Base-by-base conservation (phyloP, 805 yeast species). In the Cephaloascus fragrans region DNA sequence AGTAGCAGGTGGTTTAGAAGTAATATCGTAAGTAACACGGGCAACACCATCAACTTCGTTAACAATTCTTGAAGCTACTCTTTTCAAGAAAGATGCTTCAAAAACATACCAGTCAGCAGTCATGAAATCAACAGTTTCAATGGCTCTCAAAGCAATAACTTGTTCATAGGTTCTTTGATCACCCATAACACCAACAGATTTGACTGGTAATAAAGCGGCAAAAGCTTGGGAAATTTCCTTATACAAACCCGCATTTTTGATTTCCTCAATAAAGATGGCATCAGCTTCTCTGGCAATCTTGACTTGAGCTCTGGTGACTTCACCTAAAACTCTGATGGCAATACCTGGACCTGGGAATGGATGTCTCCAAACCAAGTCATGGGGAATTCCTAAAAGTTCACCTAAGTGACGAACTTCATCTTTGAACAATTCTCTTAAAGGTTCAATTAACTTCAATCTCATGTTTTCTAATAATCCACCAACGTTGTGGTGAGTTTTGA, bases 291-390 rank as follows among this genome's bases (percentile, higher is more conserved):
- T 83, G 35, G 97, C 98, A 58, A 93, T 93, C 57, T 79, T 90
- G 41, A 93, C 93, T 70, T 93, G 98, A 48, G 72, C 79, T 50
- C 78, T 83, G 43, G 96, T 85, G 47, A 93, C 97, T 69, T 90
- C 97, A 52, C 99, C 99, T 37, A 93, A 72, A 41, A 93, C 94
- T 68, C 99, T 83, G 62, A 93, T 93, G 51, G 97, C 99, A 59
- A 93, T 84, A 71, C 99, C 99, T 61, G 99, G 99, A 61, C 99
- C 99, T 54, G 99, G 99, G 95, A 93, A 93, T 41, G 99, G 99
- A 62, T 93, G 99, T 75, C 99, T 86, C 97, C 97, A 90, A 50
- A 93, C 97, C 52, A 93, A 75, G 53, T 93, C 97, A 57, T 86
- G 93, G 28, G 97, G 94, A 53, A 93, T 90, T 37, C 96, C 96